Evolutionary conservation across 805 yeast genomes (phyloP).

Genomic region (Teunomyces tritomae): DNA sequence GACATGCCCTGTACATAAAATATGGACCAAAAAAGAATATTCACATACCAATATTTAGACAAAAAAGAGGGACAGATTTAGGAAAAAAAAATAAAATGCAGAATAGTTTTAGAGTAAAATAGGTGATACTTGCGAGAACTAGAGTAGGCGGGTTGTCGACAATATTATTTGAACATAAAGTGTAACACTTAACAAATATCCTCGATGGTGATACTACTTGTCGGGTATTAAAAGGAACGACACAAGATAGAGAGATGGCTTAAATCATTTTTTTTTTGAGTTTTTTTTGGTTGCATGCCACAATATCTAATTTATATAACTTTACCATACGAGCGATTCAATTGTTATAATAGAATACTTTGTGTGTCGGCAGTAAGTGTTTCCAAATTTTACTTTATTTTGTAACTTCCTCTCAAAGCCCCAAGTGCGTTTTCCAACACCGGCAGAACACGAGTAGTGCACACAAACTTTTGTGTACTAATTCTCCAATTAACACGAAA

Average conservation of each 20-base stretch:
- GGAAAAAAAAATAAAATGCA: background rate
- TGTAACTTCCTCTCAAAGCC: background rate
- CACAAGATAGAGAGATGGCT: background rate
- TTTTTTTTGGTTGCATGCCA: background rate
- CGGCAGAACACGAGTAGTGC: conserved; percentile 2
- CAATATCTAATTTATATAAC: background rate
- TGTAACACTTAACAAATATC: background rate
- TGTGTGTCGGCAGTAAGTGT: background rate
- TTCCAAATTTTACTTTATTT: background rate
- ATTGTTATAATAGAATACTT: background rate
- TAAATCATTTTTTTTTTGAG: background rate
- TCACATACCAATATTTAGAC: background rate
- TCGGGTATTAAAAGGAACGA: background rate
- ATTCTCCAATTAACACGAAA: conserved; percentile 4
- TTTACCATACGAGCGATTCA: background rate
- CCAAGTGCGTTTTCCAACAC: background rate
- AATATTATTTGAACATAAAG: background rate
- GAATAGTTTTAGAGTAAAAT: background rate
- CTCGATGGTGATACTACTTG: background rate
- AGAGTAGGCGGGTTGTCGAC: background rate
- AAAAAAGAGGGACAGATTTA: background rate
- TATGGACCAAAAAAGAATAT: background rate
- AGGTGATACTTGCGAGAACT: background rate
- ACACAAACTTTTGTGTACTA: conserved; percentile 3
- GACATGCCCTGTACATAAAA: background rate